Evolutionary conservation across 805 yeast genomes (phyloP), one percentile per base, ranked within the genome.

Genomic region (Suhomyces pyralidae): DNA sequence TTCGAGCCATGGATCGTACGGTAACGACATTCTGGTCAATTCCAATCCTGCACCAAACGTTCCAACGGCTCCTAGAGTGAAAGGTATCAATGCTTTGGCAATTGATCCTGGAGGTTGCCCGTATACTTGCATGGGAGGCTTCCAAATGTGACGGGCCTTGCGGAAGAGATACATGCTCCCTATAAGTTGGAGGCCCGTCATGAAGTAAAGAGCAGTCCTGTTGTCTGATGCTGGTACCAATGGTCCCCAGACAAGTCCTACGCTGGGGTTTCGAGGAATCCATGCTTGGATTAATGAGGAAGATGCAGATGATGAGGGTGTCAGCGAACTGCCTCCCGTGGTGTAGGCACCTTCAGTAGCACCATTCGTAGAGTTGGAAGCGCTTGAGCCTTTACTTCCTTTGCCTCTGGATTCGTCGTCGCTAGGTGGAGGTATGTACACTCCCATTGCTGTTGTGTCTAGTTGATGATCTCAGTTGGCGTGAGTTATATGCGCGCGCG

Each of bases 201-300:
- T 63, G 0, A 80, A 60, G 59, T 78, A 79, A 1, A 86, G 62
- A 1, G 87, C 88, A 2, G 74, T 66, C 30, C 69, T 63, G 62
- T 84, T 82, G 56, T 86, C 92, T 7, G 86, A 78, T 0, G 91
- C 88, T 2, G 93, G 93, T 1, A 83, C 85, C 20, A 86, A 63
- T 0, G 90, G 90, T 0, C 91, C 88, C 85, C 89, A 83, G 15
- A 57, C 46, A 20, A 57, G 57, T 6, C 58, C 60, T 5, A 55
- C 51, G 20, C 57, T 53, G 24, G 60, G 60, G 48, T 57, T 57
- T 9, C 51, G 48, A 8, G 58, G 58, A 8, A 55, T 17, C 40
- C 52, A 50, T 17, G 49, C 22, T 5, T 58, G 40, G 22, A 53
- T 28, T 14, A 45, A n/a, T 20, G 52, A 32, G 15, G 45, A 34